Base-by-base conservation (phyloP, 2,329 filamentous ascomycete genomes). In the Immersiporthe knoxdaviesiana region DNA sequence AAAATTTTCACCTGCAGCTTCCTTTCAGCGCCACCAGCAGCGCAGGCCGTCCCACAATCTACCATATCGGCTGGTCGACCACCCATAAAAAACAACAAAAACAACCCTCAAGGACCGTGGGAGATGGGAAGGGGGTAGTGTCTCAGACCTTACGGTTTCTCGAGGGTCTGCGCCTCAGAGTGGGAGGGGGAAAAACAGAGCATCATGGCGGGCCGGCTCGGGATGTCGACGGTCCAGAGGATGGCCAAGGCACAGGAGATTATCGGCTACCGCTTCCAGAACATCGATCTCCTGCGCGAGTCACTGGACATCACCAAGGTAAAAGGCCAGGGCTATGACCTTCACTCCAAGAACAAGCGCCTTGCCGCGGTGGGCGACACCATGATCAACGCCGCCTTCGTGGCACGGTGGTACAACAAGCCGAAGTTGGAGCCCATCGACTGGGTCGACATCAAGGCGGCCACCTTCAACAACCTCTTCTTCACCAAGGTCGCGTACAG, bases 281-380 rank as follows among this genome's bases (percentile, higher is more conserved):
- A 74, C 59, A 72, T 77, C 41, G 72, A 76, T 14, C 73, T 77
- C 8, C 76, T 77, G 10, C 73, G 74, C 32, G 73, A 68, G 37
- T 76, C 76, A 41, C 66, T 78, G 24, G 73, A 75, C 32, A 30
- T 60, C 66, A 74, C 37, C 12, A 54, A 14, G 50, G 16, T 44
- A 8, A 30, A 12, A 16, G n/a, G 39, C 4, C 12, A 54, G 11
- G 44, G 44, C 44, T 47, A 47, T 47, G 44, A 10, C 1, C 0
- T 10, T 21, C 0, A 18, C 4, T 16, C 56, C n/a, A 14, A 8
- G 27, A 67, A 67, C 44, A 63, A n/a, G 21, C 69, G 69, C 24
- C 69, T 69, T 14, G 67, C 69, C 64, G 8, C 58, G 24, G 67
- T 66, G 3, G 69, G 69, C 41, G 69, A 67, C 54, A 27, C 54